Conservation (phyloP, 78 protist genomes). For the Speleostelium caveatum region DNA sequence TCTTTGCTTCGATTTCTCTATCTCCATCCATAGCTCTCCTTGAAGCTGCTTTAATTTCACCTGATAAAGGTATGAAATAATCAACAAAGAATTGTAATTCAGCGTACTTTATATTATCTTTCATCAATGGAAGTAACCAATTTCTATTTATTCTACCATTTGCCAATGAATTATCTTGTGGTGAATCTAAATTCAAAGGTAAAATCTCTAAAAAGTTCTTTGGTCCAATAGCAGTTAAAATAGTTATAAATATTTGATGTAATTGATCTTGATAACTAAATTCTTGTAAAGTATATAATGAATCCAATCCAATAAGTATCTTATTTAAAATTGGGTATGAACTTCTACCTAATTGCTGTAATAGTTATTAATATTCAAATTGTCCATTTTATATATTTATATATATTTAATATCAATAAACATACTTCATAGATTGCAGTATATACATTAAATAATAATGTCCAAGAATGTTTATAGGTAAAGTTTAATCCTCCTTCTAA, state of each 20-base stretch:
- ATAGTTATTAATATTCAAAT: background rate
- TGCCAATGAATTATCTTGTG: too few relatives aligned
- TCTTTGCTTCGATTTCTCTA: slow-evolving; percentile 30
- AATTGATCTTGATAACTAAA: slow-evolving; percentile 11
- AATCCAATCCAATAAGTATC: slow-evolving; percentile 7
- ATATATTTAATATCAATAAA: too few relatives aligned
- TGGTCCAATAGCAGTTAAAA: slow-evolving; percentile 43
- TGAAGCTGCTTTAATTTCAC: background rate
- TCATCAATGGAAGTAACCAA: slow-evolving; percentile 48
- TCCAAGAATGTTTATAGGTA: slow-evolving; percentile 56
- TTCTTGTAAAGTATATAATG: slow-evolving; percentile 8
- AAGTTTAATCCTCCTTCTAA: slow-evolving; percentile 13
- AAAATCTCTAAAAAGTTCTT: slow-evolving; percentile 32
- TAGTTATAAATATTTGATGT: slow-evolving; percentile 11
- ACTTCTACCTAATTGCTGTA: slow-evolving; percentile 43
- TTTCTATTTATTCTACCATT: slow-evolving; percentile 15
- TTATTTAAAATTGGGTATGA: slow-evolving; percentile 26
- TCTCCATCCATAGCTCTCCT: background rate
- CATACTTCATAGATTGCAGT: slow-evolving; percentile 19
- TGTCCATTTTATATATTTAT: too few relatives aligned
- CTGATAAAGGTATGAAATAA: slow-evolving; percentile 47
- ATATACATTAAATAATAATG: background rate
- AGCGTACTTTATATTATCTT: slow-evolving; percentile 34
- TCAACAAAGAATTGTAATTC: slow-evolving; percentile 37
- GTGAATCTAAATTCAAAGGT: slow-evolving; percentile 58